phyloP scores from a whole-genome alignment of 2,329 filamentous ascomycete species.

The Pseudocercospora fijiensis region DNA sequence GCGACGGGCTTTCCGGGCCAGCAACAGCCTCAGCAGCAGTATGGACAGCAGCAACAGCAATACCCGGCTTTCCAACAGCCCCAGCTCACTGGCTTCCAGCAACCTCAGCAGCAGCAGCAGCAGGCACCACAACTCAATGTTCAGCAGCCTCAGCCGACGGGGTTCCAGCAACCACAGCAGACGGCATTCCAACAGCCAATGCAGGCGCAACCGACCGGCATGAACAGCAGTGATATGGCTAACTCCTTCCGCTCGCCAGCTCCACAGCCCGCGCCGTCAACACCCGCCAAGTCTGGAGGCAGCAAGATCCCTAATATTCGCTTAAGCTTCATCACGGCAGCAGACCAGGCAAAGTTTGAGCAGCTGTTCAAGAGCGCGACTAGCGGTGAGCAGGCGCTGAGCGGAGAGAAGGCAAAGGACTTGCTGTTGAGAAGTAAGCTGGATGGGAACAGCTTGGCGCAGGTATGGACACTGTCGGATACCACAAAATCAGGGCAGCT shows the following conservation, averaged over 20 bases:
- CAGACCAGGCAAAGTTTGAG: slow-evolving; percentile 95
- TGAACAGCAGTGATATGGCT: slow-evolving; percentile 64
- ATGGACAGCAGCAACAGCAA: slow-evolving; percentile 31
- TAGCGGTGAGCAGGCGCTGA: slow-evolving; percentile 78
- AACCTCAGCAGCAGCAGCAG: slow-evolving; percentile 41
- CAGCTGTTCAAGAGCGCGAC: slow-evolving; percentile 95
- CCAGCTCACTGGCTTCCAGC: slow-evolving; percentile 42
- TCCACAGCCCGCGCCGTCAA: slow-evolving; percentile 54
- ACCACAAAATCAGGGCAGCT: slow-evolving; percentile 95
- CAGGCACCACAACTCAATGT: slow-evolving; percentile 42
- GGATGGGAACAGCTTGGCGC: slow-evolving; percentile 79
- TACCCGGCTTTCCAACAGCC: slow-evolving; percentile 46
- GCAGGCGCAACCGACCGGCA: slow-evolving; percentile 56
- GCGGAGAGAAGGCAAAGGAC: slow-evolving; percentile 87
- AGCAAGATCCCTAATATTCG: slow-evolving; percentile 91
- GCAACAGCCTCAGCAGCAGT: slow-evolving; percentile 34
- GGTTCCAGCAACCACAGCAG: slow-evolving; percentile 44
- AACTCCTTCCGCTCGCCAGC: slow-evolving; percentile 56
- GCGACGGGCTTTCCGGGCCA: slow-evolving; percentile 37
- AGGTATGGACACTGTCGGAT: slow-evolving; percentile 94
- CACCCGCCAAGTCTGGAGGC: slow-evolving; percentile 61
- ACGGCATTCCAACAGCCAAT: slow-evolving; percentile 48
- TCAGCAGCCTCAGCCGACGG: slow-evolving; percentile 37
- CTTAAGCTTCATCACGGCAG: slow-evolving; percentile 90
- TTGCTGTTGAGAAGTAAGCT: slow-evolving; percentile 84